phyloP scores from a whole-genome alignment of 2,329 filamentous ascomycete species.

The Amesomyces nigricolor region DNA sequence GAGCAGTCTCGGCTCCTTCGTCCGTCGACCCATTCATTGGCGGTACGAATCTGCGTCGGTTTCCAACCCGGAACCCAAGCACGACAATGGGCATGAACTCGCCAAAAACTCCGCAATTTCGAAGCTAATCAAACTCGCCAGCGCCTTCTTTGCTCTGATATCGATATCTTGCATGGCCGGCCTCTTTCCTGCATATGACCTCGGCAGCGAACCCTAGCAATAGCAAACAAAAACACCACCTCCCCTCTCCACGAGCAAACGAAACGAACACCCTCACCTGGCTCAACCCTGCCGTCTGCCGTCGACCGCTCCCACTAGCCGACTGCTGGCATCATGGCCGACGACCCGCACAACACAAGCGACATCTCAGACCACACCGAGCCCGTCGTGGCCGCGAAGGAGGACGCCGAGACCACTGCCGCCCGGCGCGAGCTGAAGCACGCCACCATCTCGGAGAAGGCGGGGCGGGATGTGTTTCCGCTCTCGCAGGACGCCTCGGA shows the following conservation, averaged over 20 bases:
- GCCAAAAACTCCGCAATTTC: slow-evolving; percentile 14
- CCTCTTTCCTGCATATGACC: background rate
- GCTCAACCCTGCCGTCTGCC: slow-evolving; percentile 9
- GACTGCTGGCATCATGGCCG: slow-evolving; percentile 37
- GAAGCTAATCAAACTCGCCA: slow-evolving; percentile 9
- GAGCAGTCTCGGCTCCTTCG: slow-evolving; percentile 9
- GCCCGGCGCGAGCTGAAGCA: slow-evolving; percentile 60
- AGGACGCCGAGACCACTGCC: slow-evolving; percentile 59
- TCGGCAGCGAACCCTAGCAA: background rate
- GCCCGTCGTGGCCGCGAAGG: slow-evolving; percentile 32
- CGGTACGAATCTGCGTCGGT: background rate
- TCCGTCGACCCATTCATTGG: slow-evolving; percentile 14
- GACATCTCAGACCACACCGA: slow-evolving; percentile 36
- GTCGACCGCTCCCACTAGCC: slow-evolving; percentile 1
- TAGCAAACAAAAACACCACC: background rate
- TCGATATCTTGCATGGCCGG: background rate
- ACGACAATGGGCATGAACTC: slow-evolving; percentile 17
- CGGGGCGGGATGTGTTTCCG: slow-evolving; percentile 23
- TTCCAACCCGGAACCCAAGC: slow-evolving; percentile 13
- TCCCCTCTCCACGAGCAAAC: background rate
- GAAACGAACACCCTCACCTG: background rate
- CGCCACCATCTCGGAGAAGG: slow-evolving; percentile 54
- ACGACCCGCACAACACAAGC: slow-evolving; percentile 39
- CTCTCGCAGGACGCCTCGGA: slow-evolving; percentile 26
- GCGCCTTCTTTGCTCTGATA: slow-evolving; percentile 3